Conservation (phyloP, 257 asterid species). For the Paulownia fortunei region DNA sequence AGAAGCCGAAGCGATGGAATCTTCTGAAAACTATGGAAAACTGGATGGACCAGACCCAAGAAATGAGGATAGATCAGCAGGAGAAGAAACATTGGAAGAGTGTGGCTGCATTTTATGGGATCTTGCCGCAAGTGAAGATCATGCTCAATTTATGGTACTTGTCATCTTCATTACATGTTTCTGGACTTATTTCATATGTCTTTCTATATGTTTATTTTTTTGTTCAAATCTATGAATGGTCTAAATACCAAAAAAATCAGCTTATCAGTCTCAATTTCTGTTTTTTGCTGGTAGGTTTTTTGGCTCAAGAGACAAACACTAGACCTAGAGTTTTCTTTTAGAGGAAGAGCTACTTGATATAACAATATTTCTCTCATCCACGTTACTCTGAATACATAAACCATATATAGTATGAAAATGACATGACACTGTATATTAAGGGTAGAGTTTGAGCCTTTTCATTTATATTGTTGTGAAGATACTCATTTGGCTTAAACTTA, state of each 20-base stretch:
- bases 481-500: conserved; percentile 12
- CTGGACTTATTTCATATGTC: not conserved
- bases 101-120: conserved; percentile 96
- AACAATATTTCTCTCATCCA: not conserved
- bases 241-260: not conserved
- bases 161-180: conserved; percentile 23
- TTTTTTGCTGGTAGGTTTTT: conserved; percentile 7
- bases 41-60: conserved; percentile 30
- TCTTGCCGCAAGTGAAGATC: conserved; percentile 88
- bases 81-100: conserved; percentile 83
- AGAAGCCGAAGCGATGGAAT: conserved; percentile 54
- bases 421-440: not conserved
- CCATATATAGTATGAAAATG: not conserved
- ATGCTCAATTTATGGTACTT: conserved; percentile 86
- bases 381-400: not conserved
- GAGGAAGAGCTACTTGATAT: not conserved
- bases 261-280: not conserved
- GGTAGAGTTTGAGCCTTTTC: not conserved
- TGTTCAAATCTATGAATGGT: conserved; percentile 8
- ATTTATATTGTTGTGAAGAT: conserved; percentile 2
- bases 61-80: conserved; percentile 39
- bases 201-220: conserved; percentile 15
- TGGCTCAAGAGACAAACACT: conserved; percentile 7
- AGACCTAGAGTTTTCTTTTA: not conserved
- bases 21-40: conserved; percentile 41